Evolutionary conservation across 129 eudicot species (phyloP), one percentile per base, ranked within the genome.

Genomic region (Gnaphalium uliginosum): DNA sequence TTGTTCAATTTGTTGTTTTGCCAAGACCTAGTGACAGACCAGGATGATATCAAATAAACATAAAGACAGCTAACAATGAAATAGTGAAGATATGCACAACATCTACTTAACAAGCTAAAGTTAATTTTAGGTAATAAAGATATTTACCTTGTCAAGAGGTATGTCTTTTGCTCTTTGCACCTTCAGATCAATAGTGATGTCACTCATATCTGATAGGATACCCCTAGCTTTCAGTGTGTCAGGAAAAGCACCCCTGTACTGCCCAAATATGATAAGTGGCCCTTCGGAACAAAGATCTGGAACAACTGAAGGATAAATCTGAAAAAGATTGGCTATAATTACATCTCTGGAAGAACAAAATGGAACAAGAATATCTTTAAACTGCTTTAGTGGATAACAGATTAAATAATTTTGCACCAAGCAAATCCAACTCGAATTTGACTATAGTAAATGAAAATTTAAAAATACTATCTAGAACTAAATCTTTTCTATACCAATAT

Each of bases 231-330:
- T 80, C 64, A 90, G 78, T 8, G 72, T 88, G 19, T 85, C 86
- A 0, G 98, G 94, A 72, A 92, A 89, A 56, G 80, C 84, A 30
- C 98, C 98, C 24, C 39, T 85, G 71, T 89, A 92, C 81, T 86
- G 83, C 53, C 98, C 98, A 7, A 87, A 86, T 72, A 92, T 15
- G 8, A 87, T 74, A 81, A 92, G 73, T 46, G 94, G 89, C 66
- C 87, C 75, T 80, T 88, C 85, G 2, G 87, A 88, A 58, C 84
- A 83, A 80, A 92, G 85, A 79, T 89, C 96, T 2, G 88, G 92
- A 75, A 92, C 67, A 81, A 67, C 56, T 8, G 86, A 82, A 74
- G 98, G 96, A 76, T 81, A 81, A 70, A 88, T 84, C 98, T 58
- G 33, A 76, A 39, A 23, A 68, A 50, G 30, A 83, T 63, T 48